Percentiles rank a stretch among this genome's conserved stretches.
These are phyloP conservation scores for Aspergillus sp. DNA, from an alignment of 2,329 filamentous ascomycete species.

Conservation along the genomic window DNA sequence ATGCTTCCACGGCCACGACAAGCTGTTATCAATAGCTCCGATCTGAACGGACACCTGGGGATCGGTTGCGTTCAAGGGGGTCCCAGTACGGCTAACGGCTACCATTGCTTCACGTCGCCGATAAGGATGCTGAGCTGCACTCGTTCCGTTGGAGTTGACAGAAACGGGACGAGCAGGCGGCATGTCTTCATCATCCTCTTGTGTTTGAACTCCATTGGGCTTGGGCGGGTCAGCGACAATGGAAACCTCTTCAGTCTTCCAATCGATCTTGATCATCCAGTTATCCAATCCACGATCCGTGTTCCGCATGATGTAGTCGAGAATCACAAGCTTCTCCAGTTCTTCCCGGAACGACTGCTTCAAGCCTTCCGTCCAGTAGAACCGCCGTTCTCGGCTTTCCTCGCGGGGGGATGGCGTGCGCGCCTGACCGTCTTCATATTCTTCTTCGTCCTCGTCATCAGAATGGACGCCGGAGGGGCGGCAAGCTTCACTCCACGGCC, in stretches of 20 bases:
- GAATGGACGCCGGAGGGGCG: slow-evolving; percentile 64
- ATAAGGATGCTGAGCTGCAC: slow-evolving; percentile 64
- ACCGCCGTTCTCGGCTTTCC: slow-evolving; percentile 54
- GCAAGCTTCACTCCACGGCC: slow-evolving; percentile 79
- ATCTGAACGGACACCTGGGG: slow-evolving; percentile 67
- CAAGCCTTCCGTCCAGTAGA: slow-evolving; percentile 82
- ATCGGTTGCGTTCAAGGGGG: slow-evolving; percentile 50
- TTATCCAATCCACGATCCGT: slow-evolving; percentile 96
- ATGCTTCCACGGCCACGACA: slow-evolving; percentile 99
- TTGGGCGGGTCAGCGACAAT: slow-evolving; percentile 83
- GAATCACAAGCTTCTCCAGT: slow-evolving; percentile 91
- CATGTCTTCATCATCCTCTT: slow-evolving; percentile 49
- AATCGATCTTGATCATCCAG: slow-evolving; percentile 99
- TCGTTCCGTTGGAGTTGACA: slow-evolving; percentile 47
- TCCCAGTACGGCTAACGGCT: slow-evolving; percentile 61
- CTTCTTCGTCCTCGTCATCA: slow-evolving; percentile 65
- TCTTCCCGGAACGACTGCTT: slow-evolving; percentile 94
- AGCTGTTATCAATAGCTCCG: slow-evolving; percentile 94
- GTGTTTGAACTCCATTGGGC: slow-evolving; percentile 54
- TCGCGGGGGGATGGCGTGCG: slow-evolving; percentile 48
- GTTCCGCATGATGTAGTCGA: slow-evolving; percentile 99
- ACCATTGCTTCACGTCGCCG: slow-evolving; percentile 82
- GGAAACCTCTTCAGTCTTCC: slow-evolving; percentile 76
- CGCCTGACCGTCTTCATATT: slow-evolving; percentile 43
- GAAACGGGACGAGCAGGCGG: slow-evolving; percentile 64